phyloP scores from a whole-genome alignment of 2,329 filamentous ascomycete genomes.

The Cryphonectria japonica region DNA sequence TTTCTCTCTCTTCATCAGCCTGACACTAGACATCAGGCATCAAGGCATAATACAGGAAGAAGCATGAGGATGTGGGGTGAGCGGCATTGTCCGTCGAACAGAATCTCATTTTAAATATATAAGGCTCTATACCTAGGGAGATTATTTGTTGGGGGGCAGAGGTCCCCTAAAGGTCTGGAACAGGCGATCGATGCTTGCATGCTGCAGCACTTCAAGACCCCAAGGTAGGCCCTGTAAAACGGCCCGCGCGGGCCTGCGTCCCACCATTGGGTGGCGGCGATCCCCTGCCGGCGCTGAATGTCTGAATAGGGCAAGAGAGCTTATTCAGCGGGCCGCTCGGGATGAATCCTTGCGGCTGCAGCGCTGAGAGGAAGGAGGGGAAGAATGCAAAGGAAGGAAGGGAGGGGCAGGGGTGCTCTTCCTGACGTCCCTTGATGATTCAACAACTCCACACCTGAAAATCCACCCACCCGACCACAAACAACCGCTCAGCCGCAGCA shows the following conservation, averaged over 20 bases:
- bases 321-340: conserved; percentile 5
- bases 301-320: not conserved
- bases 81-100: not conserved
- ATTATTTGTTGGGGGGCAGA: too few relatives aligned
- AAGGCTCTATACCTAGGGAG: too few relatives aligned
- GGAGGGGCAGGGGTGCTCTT: not conserved
- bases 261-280: not conserved
- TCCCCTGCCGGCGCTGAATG: not conserved
- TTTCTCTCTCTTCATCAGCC: not conserved
- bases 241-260: not conserved
- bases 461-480: not conserved
- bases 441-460: not conserved
- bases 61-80: not conserved
- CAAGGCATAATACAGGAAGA: not conserved
- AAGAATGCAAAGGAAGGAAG: not conserved
- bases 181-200: too few relatives aligned
- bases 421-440: not conserved
- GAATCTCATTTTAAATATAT: not conserved
- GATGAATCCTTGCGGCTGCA: conserved; percentile 4
- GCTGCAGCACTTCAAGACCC: too few relatives aligned
- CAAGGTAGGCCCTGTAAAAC: too few relatives aligned
- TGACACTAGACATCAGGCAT: not conserved
- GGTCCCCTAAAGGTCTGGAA: too few relatives aligned
- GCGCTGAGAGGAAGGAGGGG: not conserved
- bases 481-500: not conserved